phyloP scores from a whole-genome alignment of 768 basidiomycete genomes.

The Tylopilus felleus region DNA sequence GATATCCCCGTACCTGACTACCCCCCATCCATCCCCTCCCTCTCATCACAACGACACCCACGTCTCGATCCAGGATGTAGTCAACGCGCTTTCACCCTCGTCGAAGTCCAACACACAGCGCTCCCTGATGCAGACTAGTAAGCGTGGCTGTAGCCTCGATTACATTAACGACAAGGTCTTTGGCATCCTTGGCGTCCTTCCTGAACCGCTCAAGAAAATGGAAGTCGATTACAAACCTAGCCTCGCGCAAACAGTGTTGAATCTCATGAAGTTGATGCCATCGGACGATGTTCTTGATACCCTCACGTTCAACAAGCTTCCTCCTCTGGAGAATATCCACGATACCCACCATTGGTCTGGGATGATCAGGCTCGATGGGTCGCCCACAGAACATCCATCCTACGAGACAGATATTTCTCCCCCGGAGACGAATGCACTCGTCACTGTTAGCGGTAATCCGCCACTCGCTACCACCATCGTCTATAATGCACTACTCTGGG shows the following conservation, averaged over 20 bases:
- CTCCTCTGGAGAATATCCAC: neutral
- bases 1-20: constrained; percentile 12
- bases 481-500: neutral
- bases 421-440: neutral
- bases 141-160: neutral
- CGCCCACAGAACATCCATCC: constrained; percentile 10
- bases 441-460: neutral
- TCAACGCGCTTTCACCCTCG: constrained; percentile 9
- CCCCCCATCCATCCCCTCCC: neutral
- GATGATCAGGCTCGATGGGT: constrained; percentile 3
- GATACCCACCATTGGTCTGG: constrained; percentile 7
- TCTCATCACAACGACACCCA: neutral
- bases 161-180: constrained; percentile 6
- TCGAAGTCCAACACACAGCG: constrained; percentile 6
- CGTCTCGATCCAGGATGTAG: constrained; percentile 5
- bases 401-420: constrained; percentile 5
- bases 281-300: constrained; percentile 9
- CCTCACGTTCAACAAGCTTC: constrained; percentile 8
- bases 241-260: neutral
- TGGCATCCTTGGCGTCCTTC: constrained; percentile 9
- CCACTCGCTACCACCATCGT: neutral
- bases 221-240: constrained; percentile 1
- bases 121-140: constrained; percentile 8
- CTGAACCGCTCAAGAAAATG: neutral
- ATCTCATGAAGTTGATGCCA: constrained; percentile 9